A percentile compares a stretch with the other conserved stretches of the same genome.
phyloP scores from a whole-genome alignment of 805 yeast species.

The Kazachstania viticola region DNA sequence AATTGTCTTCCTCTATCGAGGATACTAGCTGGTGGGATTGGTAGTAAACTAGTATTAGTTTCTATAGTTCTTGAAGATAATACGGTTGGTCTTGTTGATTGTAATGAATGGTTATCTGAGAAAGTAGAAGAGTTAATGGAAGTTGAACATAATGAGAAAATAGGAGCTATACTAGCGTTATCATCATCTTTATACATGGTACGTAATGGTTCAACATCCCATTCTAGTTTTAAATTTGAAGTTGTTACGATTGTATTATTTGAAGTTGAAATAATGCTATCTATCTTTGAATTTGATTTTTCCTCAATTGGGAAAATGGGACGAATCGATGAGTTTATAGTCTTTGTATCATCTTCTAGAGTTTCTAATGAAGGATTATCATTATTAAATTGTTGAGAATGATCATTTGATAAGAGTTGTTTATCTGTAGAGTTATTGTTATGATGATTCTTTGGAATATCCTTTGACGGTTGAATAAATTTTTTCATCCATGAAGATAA shows the following conservation, averaged over 20 bases:
- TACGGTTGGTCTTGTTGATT: slow-evolving; percentile 28
- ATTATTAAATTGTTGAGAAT: neutral
- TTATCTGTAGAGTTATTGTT: neutral
- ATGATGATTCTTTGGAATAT: slow-evolving; percentile 1
- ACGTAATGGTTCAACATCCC: slow-evolving; percentile 14
- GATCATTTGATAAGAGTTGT: neutral
- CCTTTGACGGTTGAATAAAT: slow-evolving; percentile 21
- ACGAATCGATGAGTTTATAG: slow-evolving; percentile 9
- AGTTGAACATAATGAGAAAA: slow-evolving; percentile 26
- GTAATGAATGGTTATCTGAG: slow-evolving; percentile 26
- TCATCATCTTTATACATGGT: slow-evolving; percentile 7
- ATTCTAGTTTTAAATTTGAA: slow-evolving; percentile 8
- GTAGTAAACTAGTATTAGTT: slow-evolving; percentile 53
- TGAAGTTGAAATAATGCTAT: neutral
- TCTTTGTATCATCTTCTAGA: slow-evolving; percentile 1
- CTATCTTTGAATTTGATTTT: neutral
- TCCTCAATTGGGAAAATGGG: no score
- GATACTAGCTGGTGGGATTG: slow-evolving; percentile 66
- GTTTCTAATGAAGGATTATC: neutral
- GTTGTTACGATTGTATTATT: neutral
- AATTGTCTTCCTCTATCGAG: slow-evolving; percentile 38
- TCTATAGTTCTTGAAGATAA: slow-evolving; percentile 29
- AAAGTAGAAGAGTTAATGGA: slow-evolving; percentile 29
- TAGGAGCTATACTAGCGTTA: slow-evolving; percentile 24
- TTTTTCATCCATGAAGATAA: slow-evolving; percentile 24